Conservation (phyloP, 257 asterid species). For the Solanum paucissectum region DNA sequence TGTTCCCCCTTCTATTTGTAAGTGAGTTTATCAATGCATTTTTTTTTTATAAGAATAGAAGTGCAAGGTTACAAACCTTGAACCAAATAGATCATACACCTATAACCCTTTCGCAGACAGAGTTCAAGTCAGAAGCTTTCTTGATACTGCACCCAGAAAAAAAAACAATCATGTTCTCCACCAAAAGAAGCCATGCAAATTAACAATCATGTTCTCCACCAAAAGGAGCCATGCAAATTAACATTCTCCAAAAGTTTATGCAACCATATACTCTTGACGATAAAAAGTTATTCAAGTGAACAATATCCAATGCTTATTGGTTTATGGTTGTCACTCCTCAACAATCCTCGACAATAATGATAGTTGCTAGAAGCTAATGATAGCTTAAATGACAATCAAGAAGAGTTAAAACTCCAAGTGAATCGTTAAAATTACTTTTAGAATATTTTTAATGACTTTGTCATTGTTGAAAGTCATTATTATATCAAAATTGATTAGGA, state of each 20-base stretch:
- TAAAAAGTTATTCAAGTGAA: not conserved
- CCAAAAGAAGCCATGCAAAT: not conserved
- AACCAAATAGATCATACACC: conserved; percentile 20
- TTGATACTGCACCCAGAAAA: conserved; percentile 36
- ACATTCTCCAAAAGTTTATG: not conserved
- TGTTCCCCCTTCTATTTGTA: not conserved
- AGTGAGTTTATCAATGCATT: not conserved
- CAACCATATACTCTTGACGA: not conserved
- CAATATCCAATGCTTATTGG: not conserved
- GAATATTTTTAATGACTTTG: not conserved
- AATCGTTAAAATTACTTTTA: not conserved
- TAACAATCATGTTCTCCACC: not conserved
- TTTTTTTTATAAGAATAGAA: not conserved
- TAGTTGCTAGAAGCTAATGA: not conserved
- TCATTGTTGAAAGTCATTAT: not conserved
- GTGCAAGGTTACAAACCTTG: not conserved
- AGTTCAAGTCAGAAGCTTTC: conserved; percentile 43
- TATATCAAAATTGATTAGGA: not conserved
- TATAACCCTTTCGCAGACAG: conserved; percentile 40
- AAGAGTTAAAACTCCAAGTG: not conserved
- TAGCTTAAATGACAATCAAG: not conserved
- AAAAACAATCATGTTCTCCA: not conserved
- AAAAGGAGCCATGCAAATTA: not conserved
- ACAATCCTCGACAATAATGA: not conserved
- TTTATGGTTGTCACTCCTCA: not conserved